Percentiles rank a stretch among this genome's conserved stretches.
Conservation (phyloP, 768 basidiomycete genomes). For the Mrakia frigida region DNA sequence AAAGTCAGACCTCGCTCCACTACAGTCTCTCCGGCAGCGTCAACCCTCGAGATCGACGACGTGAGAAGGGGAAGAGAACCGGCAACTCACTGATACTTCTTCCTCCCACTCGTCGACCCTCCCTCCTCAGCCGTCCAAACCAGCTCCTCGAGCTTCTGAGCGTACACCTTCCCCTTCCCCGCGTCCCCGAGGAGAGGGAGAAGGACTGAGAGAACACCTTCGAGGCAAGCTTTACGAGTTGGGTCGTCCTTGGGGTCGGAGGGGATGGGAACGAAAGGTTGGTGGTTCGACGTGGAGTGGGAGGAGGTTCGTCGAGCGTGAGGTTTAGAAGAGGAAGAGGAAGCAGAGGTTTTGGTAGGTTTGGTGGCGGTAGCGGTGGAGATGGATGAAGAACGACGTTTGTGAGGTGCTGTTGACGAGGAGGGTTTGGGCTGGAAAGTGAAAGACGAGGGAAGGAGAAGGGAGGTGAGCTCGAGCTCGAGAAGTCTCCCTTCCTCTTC, state of each 20-base stretch:
- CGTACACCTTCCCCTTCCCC: slow-evolving; percentile 3
- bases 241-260: slow-evolving; percentile 1
- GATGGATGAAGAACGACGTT: background rate
- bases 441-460: background rate
- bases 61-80: no score
- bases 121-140: slow-evolving; percentile 23
- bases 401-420: background rate
- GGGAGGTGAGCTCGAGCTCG: background rate
- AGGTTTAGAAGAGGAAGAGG: background rate
- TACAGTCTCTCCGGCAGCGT: no score
- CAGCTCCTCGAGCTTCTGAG: slow-evolving; percentile 18
- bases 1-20: background rate
- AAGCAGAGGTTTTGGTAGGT: background rate
- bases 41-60: no score
- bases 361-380: background rate
- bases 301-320: background rate
- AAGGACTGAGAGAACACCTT: background rate
- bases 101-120: slow-evolving; percentile 7
- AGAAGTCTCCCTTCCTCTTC: background rate
- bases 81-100: slow-evolving; percentile 28
- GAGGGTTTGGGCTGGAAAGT: background rate
- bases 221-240: slow-evolving; percentile 9
- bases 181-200: background rate
- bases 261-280: slow-evolving; percentile 1
- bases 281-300: background rate